Conservation (phyloP, 1,139 yeast species). For the Saccharomyces hybrid region DNA sequence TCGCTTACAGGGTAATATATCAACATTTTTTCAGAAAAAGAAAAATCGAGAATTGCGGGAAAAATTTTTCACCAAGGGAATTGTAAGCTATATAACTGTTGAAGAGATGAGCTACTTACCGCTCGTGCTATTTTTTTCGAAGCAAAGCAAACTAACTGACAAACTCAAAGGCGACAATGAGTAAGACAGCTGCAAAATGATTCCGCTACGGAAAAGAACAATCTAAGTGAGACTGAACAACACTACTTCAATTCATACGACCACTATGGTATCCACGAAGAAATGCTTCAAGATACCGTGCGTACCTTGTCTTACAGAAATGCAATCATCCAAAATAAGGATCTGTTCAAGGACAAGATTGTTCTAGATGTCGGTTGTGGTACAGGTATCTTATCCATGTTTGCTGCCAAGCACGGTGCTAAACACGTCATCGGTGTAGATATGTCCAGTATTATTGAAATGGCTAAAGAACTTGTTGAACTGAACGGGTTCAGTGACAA, state of each 20-base stretch:
- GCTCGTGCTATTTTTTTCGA: background rate
- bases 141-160: background rate
- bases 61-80: background rate
- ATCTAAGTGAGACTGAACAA: slow-evolving; percentile 62
- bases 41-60: background rate
- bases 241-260: slow-evolving; percentile 94
- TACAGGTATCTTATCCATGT: slow-evolving; percentile 94
- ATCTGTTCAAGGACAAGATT: slow-evolving; percentile 81
- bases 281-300: slow-evolving; percentile 92
- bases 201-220: slow-evolving; percentile 39
- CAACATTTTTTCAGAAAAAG: background rate
- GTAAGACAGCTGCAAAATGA: slow-evolving; percentile 19
- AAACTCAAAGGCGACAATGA: slow-evolving; percentile 10
- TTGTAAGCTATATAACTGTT: background rate
- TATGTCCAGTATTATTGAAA: slow-evolving; percentile 91
- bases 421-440: slow-evolving; percentile 95
- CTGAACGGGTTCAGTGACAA: slow-evolving; percentile 81
- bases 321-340: slow-evolving; percentile 87
- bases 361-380: slow-evolving; percentile 99
- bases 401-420: slow-evolving; percentile 97
- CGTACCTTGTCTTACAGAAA: slow-evolving; percentile 88
- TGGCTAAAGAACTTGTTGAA: slow-evolving; percentile 80
- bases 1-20: background rate
- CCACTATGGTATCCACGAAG: slow-evolving; percentile 97
- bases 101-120: background rate